A percentile compares a stretch with the other conserved stretches of the same genome.
These are phyloP conservation scores for Trametes meyenii DNA, from an alignment of 768 basidiomycete species.

Conservation along the genomic window DNA sequence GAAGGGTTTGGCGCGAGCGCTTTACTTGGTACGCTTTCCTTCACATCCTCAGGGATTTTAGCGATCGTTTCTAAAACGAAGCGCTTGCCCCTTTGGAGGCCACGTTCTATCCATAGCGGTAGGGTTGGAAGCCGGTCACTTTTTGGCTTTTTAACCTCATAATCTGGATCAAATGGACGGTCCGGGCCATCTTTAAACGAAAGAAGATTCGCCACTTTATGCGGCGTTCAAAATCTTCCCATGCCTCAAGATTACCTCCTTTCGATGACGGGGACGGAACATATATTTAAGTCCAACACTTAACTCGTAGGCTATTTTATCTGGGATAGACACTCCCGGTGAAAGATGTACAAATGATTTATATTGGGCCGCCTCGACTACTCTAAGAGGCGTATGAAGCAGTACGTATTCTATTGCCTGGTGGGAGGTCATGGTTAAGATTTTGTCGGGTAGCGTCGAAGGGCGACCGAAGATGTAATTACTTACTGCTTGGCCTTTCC, in stretches of 20 bases:
- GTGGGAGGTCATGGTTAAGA: background rate
- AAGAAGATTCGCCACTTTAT: background rate
- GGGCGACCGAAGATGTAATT: background rate
- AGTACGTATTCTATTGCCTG: background rate
- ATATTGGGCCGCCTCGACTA: background rate
- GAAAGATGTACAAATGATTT: background rate
- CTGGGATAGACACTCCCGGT: background rate
- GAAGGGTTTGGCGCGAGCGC: too few relatives aligned
- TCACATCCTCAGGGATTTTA: too few relatives aligned
- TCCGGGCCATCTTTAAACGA: background rate
- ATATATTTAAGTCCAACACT: conserved; percentile 6
- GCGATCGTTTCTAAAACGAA: background rate
- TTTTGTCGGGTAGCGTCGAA: background rate
- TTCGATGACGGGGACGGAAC: background rate
- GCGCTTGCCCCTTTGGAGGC: background rate
- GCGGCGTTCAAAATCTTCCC: background rate
- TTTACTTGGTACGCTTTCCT: too few relatives aligned
- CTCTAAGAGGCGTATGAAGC: background rate
- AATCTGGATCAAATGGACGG: conserved; percentile 8
- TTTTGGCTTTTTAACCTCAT: background rate
- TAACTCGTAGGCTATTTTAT: background rate
- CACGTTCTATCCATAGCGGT: background rate
- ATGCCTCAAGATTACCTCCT: background rate
- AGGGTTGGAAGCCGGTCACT: background rate
- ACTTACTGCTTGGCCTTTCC: background rate